A percentile compares a stretch with the other conserved stretches of the same genome.
These are phyloP conservation scores for Rhazya stricta DNA, from an alignment of 257 asterid genomes.

Conservation along the genomic window DNA sequence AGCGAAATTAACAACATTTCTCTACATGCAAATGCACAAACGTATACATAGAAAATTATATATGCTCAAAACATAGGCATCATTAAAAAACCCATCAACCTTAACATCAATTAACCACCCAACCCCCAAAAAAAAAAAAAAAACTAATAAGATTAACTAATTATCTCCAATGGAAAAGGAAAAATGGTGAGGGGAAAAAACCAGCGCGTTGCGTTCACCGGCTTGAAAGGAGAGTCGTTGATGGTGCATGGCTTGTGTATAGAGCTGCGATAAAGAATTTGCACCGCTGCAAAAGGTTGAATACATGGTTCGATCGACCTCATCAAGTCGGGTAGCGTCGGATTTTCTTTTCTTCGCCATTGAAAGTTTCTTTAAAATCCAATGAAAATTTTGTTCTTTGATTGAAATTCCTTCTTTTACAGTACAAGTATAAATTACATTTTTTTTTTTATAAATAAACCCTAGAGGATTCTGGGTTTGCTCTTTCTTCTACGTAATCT, in stretches of 20 bases:
- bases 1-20: not conserved
- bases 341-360: conserved; percentile 74
- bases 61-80: not conserved
- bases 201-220: conserved; percentile 63
- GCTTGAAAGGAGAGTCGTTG: conserved; percentile 63
- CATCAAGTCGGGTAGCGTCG: conserved; percentile 53
- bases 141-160: conserved; percentile 2
- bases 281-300: conserved; percentile 61
- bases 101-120: not conserved
- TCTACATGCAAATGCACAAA: not conserved
- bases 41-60: not conserved
- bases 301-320: conserved; percentile 69
- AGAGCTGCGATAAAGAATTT: conserved; percentile 60
- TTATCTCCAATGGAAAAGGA: too few species aligned
- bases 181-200: not conserved
- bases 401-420: not conserved
- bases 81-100: not conserved
- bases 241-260: conserved; percentile 61
- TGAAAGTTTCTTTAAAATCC: not conserved
- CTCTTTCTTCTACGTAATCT: not conserved
- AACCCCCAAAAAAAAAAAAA: not conserved
- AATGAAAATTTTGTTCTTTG: not conserved
- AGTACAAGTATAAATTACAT: not conserved
- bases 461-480: not conserved
- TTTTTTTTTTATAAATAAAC: not conserved